Evolutionary conservation across 768 basidiomycete genomes (phyloP).

Genomic region (Trametes punicea): DNA sequence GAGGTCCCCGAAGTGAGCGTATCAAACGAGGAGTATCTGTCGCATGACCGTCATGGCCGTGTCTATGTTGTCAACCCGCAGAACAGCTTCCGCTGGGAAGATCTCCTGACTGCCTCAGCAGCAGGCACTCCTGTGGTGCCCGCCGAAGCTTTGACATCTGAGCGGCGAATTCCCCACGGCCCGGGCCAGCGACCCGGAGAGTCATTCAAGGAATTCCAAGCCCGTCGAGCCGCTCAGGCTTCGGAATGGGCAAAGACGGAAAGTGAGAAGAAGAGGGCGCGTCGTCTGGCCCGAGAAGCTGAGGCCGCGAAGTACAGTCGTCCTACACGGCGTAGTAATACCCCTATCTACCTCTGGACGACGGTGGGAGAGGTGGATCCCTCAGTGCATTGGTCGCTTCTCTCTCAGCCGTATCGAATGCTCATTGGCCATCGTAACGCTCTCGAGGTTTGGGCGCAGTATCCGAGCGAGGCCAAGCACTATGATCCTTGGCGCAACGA

Average conservation of each 20-base stretch:
- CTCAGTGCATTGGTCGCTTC: background rate
- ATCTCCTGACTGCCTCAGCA: background rate
- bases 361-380: background rate
- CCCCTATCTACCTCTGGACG: conserved; percentile 1
- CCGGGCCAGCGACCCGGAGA: background rate
- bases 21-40: too few species aligned
- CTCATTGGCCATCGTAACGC: background rate
- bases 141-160: background rate
- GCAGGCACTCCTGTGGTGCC: background rate
- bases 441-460: background rate
- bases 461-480: background rate
- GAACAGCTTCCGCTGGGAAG: background rate
- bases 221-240: background rate
- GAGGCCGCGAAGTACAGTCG: background rate
- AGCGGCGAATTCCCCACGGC: background rate
- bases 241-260: background rate
- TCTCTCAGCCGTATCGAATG: background rate
- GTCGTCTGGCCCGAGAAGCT: background rate
- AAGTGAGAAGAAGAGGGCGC: background rate
- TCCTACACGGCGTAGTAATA: background rate
- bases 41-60: too few species aligned
- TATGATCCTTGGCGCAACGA: conserved; percentile 4
- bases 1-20: too few species aligned
- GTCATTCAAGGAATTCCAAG: background rate
- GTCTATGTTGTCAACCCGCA: background rate